phyloP scores from a whole-genome alignment of 192 early-diverging fungal genomes.

The Umbelopsis isabellina region DNA sequence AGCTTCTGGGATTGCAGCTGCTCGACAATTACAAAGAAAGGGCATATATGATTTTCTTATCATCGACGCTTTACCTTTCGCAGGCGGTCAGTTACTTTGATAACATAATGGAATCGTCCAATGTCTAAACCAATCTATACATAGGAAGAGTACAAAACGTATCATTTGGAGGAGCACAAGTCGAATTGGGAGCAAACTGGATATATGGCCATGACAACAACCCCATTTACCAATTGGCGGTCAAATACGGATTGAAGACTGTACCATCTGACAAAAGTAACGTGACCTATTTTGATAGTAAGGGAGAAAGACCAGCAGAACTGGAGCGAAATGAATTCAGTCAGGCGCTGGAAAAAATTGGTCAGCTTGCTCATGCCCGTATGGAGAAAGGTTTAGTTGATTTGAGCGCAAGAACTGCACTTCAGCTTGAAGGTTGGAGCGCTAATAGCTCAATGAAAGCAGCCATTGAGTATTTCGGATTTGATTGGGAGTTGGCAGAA shows the following conservation, averaged over 20 bases:
- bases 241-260: conserved; percentile 34
- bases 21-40: conserved; percentile 1
- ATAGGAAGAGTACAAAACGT: conserved; percentile 18
- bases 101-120: no score
- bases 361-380: conserved; percentile 18
- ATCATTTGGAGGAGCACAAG: conserved; percentile 9
- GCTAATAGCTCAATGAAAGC: conserved; percentile 30
- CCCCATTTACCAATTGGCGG: conserved; percentile 41
- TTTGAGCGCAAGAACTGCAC: conserved; percentile 37
- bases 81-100: conserved; percentile 2
- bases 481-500: conserved; percentile 42
- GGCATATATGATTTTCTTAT: conserved; percentile 22
- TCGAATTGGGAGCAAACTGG: conserved; percentile 30
- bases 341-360: conserved; percentile 17
- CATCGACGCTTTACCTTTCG: conserved; percentile 20
- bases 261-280: conserved; percentile 38
- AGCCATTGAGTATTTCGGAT: conserved; percentile 41
- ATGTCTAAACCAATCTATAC: not conserved
- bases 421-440: conserved; percentile 36
- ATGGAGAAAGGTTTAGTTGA: conserved; percentile 31
- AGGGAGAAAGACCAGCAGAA: conserved; percentile 9
- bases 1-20: conserved; percentile 23
- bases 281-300: conserved; percentile 30
- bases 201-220: conserved; percentile 43
- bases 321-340: conserved; percentile 14